Base-by-base conservation (phyloP, 768 basidiomycete genomes). In the Leccinum truebloodii region DNA sequence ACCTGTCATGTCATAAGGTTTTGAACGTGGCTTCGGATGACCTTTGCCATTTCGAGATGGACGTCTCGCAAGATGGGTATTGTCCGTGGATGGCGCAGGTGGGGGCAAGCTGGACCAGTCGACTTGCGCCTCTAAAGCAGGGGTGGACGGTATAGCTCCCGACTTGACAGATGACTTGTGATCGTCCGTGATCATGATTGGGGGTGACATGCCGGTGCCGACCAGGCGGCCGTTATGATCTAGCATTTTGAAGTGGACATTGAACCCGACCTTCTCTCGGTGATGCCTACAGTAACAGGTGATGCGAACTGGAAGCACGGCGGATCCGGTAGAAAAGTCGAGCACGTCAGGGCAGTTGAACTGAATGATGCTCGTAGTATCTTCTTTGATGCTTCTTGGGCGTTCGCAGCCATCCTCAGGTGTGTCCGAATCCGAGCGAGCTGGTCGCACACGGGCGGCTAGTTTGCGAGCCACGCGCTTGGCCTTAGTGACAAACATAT, bases 241-340 rank as follows among this genome's bases (percentile, higher is more conserved):
- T 71, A 86, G 83, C 80, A 99, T 83, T 20, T 87, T 86, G 72
- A 98, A 90, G 65, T 90, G 88, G 60, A 98, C 86, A 71, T 90
- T 88, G 75, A 98, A 98, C 3, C 97, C 97, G 39, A 89, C 80
- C 76, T 97, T 98, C 77, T 99, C 97, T 61, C 94, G 89, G 77
- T 99, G 96, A 80, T 98, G 97, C 55, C 96, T 88, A 67, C 97
- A 98, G 73, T 99, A 99, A 76, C 97, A 99, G 7, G 96, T 96
- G 62, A 99, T 93, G 51, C 97, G 86, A 39, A 97, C 86, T 8
- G 96, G 96, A n/a, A 99, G 80, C 20, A 92, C 83, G 26, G 88
- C 88, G 20, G 92, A 90, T 22, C 97, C 97, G 13, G 86, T 80
- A 6, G 86, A 88, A 72, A 98, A 94, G 70, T 95, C 93, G 52